Evolutionary conservation across 345 rosid species (phyloP).

Genomic region (Populus ilicifolia): DNA sequence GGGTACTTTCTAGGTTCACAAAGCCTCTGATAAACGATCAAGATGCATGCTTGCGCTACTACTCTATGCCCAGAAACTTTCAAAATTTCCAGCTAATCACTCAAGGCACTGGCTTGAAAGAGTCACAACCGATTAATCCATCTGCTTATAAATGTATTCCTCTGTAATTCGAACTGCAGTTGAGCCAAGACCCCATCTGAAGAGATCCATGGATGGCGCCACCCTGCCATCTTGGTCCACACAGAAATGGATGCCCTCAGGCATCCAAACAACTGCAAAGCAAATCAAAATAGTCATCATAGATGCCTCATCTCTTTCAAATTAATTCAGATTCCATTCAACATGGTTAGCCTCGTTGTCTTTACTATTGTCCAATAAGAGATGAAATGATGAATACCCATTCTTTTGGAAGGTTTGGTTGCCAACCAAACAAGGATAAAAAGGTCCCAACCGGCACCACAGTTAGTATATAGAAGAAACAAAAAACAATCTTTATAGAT

Average conservation of each 20-base stretch:
- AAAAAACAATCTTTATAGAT: background rate
- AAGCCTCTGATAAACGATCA: background rate
- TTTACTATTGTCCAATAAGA: background rate
- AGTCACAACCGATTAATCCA: background rate
- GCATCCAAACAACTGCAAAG: slow-evolving; percentile 72
- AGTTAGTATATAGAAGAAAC: slow-evolving; percentile 71
- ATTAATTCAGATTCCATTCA: background rate
- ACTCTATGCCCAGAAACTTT: no score
- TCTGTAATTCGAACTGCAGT: slow-evolving; percentile 83
- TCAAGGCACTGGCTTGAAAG: background rate
- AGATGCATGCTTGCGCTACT: background rate
- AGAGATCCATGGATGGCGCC: slow-evolving; percentile 75
- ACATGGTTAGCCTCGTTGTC: background rate
- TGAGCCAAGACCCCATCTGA: slow-evolving; percentile 93
- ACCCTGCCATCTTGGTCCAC: slow-evolving; percentile 97
- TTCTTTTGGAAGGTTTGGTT: slow-evolving; percentile 64
- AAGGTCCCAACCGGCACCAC: slow-evolving; percentile 98
- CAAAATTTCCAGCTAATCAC: background rate
- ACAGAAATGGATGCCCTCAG: slow-evolving; percentile 84
- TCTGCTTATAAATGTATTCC: slow-evolving; percentile 68
- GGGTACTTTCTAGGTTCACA: background rate
- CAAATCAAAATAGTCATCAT: slow-evolving; percentile 1
- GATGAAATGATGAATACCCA: slow-evolving; percentile 40
- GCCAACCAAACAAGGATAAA: slow-evolving; percentile 70
- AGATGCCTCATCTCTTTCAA: background rate